Evolutionary conservation across 1,139 yeast genomes (phyloP).

Genomic region (Pneumocystis murina): DNA sequence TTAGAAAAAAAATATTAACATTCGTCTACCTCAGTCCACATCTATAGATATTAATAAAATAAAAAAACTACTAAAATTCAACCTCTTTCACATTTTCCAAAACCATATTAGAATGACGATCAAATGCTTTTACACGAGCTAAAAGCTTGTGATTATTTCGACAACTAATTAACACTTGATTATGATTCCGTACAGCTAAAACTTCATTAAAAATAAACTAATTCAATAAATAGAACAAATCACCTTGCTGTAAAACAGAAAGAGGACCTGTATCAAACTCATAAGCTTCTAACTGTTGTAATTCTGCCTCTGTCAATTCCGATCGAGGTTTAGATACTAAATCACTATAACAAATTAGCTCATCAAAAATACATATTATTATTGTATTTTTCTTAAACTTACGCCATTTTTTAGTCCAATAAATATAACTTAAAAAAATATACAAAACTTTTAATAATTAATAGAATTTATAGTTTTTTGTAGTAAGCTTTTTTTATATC

Average conservation of each 20-base stretch:
- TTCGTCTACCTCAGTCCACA: neutral
- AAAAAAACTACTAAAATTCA: conserved; percentile 12
- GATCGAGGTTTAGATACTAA: conserved; percentile 56
- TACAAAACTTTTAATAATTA: neutral
- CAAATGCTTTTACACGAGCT: conserved; percentile 86
- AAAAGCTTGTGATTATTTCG: conserved; percentile 84
- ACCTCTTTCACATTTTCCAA: conserved; percentile 80
- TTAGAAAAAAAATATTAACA: conserved; percentile 12
- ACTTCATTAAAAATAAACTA: neutral
- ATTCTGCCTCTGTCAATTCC: conserved; percentile 67
- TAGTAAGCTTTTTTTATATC: neutral
- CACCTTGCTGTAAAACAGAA: conserved; percentile 52
- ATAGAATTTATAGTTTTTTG: neutral
- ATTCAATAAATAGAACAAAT: neutral
- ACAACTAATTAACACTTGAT: conserved; percentile 74
- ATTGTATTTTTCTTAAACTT: neutral
- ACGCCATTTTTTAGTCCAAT: neutral
- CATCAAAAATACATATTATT: neutral
- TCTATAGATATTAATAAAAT: conserved; percentile 1
- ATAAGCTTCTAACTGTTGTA: conserved; percentile 65
- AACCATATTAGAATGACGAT: conserved; percentile 87
- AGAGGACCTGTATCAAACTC: conserved; percentile 88
- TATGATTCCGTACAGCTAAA: conserved; percentile 50
- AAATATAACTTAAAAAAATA: neutral
- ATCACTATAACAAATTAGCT: conserved; percentile 31